phyloP scores from a whole-genome alignment of 2,329 filamentous ascomycete genomes.

The Onygena corvina region DNA sequence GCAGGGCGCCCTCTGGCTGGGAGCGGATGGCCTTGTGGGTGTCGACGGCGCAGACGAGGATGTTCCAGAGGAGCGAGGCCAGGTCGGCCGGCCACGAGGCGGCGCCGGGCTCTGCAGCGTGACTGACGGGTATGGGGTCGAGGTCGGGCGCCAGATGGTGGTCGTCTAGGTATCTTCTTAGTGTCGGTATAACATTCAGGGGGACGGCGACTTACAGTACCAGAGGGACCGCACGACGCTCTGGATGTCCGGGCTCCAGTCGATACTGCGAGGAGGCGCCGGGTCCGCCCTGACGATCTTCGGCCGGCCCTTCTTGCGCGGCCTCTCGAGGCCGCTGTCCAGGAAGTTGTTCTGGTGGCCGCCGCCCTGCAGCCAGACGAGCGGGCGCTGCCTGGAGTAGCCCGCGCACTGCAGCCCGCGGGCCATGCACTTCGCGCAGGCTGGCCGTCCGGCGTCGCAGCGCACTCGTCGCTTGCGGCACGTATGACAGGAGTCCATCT shows the following conservation, averaged over 20 bases:
- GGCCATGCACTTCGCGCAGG: constrained; percentile 15
- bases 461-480: constrained; percentile 16
- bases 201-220: constrained; percentile 13
- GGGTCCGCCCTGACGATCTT: constrained; percentile 11
- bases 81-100: constrained; percentile 14
- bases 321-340: constrained; percentile 3
- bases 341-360: constrained; percentile 13
- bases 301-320: constrained; percentile 13
- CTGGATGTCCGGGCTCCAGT: constrained; percentile 11
- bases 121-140: constrained; percentile 11
- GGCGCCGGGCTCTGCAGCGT: constrained; percentile 10
- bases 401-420: constrained; percentile 15
- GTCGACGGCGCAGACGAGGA: constrained; percentile 13
- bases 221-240: constrained; percentile 14
- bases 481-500: too few species aligned
- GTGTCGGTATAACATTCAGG: not conserved
- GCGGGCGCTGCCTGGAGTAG: constrained; percentile 33
- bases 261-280: too few species aligned
- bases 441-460: constrained; percentile 14
- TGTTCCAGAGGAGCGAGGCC: constrained; percentile 11
- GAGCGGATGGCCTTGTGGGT: constrained; percentile 14
- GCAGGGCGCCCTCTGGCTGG: constrained; percentile 9
- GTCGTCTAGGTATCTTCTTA: constrained; percentile 11
- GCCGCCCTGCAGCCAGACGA: constrained; percentile 35
- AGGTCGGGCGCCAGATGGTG: constrained; percentile 14